Percentiles rank a stretch among this genome's conserved stretches.
Evolutionary conservation across 2,329 filamentous ascomycete genomes (phyloP).

Genomic region (Hyphodiscus sp.): DNA sequence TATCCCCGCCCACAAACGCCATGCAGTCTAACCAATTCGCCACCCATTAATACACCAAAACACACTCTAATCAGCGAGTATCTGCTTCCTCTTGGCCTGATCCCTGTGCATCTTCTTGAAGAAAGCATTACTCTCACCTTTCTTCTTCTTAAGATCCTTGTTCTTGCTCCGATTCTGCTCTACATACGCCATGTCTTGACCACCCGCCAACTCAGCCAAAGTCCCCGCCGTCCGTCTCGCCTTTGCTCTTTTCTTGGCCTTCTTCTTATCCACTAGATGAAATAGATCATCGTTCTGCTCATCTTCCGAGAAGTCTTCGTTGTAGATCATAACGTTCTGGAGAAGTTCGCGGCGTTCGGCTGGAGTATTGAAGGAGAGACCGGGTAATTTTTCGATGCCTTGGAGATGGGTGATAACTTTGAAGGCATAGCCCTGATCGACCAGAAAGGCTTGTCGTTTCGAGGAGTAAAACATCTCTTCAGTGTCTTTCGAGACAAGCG

Average conservation of each 20-base stretch:
- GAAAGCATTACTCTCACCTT: conserved; percentile 49
- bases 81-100: conserved; percentile 45
- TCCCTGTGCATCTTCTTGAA: conserved; percentile 62
- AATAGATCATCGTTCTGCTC: conserved; percentile 52
- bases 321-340: conserved; percentile 82
- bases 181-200: conserved; percentile 95
- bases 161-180: conserved; percentile 73
- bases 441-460: conserved; percentile 92
- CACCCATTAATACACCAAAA: neutral
- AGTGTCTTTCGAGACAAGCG: conserved; percentile 92
- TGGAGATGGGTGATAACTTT: conserved; percentile 96
- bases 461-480: conserved; percentile 97
- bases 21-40: too few species aligned
- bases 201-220: conserved; percentile 79
- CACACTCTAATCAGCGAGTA: conserved; percentile 6
- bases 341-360: conserved; percentile 79
- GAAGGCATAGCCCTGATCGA: conserved; percentile 97
- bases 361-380: conserved; percentile 72
- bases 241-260: conserved; percentile 47
- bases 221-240: conserved; percentile 78
- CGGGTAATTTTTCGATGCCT: conserved; percentile 78
- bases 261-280: conserved; percentile 35
- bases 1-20: neutral
- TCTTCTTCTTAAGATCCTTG: conserved; percentile 58
- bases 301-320: conserved; percentile 43